Conservation (phyloP, 345 rosid species). For the Hibiscus tridactylites region DNA sequence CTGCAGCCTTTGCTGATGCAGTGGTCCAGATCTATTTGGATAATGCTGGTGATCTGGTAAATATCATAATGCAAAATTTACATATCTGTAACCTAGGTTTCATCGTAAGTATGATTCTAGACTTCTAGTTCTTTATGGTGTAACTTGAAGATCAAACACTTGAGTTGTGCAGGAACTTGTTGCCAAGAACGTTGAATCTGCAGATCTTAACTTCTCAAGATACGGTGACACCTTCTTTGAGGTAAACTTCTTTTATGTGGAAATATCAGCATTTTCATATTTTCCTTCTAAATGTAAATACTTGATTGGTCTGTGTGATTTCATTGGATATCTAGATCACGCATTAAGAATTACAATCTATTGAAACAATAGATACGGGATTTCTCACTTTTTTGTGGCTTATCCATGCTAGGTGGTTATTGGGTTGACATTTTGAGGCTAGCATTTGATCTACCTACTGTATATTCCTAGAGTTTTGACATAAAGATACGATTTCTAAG, state of each 20-base stretch:
- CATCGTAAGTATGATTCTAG: background rate
- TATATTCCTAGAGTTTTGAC: background rate
- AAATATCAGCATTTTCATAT: background rate
- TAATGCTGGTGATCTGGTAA: conserved; percentile 98
- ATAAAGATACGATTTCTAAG: background rate
- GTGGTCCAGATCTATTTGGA: conserved; percentile 95
- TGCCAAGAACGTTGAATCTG: conserved; percentile 80
- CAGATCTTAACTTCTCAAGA: conserved; percentile 86
- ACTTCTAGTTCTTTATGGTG: background rate
- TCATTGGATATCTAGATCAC: conserved; percentile 1
- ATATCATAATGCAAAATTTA: background rate
- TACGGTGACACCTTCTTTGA: conserved; percentile 86
- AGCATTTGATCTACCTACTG: background rate
- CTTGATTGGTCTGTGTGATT: background rate
- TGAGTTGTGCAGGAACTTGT: conserved; percentile 61
- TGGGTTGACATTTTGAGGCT: background rate
- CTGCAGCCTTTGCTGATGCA: conserved; percentile 96
- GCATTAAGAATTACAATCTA: background rate
- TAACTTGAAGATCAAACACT: background rate
- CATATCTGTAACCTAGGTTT: background rate
- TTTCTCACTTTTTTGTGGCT: background rate
- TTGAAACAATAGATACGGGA: background rate
- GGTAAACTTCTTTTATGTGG: conserved; percentile 31
- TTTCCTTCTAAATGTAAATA: background rate
- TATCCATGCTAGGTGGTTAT: background rate